phyloP scores from a whole-genome alignment of 31 red algal genomes.

The Porphyra umbilicalis region DNA sequence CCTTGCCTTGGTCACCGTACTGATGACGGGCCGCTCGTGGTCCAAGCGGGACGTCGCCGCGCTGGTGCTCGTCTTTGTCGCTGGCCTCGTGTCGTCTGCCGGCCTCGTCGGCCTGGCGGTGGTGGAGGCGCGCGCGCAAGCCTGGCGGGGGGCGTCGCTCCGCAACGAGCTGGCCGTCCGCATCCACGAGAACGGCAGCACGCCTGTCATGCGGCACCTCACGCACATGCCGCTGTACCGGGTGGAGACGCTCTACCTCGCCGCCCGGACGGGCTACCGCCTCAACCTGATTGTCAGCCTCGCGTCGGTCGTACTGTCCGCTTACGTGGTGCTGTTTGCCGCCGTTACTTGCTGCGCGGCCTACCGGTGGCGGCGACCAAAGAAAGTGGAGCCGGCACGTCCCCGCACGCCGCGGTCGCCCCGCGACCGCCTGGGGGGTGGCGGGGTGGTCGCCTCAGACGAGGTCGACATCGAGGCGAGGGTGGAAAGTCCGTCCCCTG shows the following conservation, averaged over 20 bases:
- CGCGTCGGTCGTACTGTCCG: too few species aligned
- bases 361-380: too few species aligned
- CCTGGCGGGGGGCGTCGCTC: background rate
- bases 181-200: background rate
- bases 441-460: too few species aligned
- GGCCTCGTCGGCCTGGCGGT: background rate
- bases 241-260: background rate
- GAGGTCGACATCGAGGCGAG: too few species aligned
- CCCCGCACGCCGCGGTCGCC: too few species aligned
- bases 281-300: too few species aligned
- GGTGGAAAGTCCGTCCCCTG: too few species aligned
- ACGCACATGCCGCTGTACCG: background rate
- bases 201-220: background rate
- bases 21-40: background rate
- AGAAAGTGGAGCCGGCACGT: too few species aligned
- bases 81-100: background rate
- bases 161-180: background rate
- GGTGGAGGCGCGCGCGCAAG: background rate
- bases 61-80: background rate
- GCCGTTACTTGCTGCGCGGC: too few species aligned
- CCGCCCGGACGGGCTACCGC: background rate
- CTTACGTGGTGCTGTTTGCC: too few species aligned
- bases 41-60: background rate
- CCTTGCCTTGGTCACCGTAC: background rate
- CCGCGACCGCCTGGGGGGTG: too few species aligned